These are phyloP conservation scores for Syzygium grande DNA, from an alignment of 345 rosid genomes.

Conservation along the genomic window DNA sequence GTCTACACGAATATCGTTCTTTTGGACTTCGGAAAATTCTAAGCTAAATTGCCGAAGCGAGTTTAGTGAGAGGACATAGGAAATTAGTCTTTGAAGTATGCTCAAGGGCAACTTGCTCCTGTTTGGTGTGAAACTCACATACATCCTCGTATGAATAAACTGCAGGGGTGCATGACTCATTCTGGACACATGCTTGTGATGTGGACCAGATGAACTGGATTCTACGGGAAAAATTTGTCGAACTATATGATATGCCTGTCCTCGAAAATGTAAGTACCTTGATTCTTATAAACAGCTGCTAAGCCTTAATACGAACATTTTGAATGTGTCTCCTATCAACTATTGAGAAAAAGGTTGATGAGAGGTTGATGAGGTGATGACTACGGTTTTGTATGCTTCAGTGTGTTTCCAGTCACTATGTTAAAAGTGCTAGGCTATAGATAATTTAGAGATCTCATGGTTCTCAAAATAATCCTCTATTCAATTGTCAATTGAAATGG, in stretches of 20 bases:
- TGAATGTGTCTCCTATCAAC: not conserved
- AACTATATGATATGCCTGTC: conserved; percentile 71
- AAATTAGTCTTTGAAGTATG: not conserved
- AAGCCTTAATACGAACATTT: not conserved
- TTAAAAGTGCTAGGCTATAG: not conserved
- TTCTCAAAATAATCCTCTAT: not conserved
- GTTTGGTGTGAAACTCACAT: not conserved
- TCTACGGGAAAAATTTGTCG: conserved; percentile 86
- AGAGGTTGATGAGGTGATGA: not conserved
- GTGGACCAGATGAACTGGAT: conserved; percentile 88
- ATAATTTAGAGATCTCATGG: not conserved
- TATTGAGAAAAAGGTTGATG: not conserved
- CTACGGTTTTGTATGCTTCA: not conserved
- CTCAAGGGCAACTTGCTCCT: not conserved
- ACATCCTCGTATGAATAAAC: not conserved
- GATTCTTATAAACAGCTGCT: not conserved
- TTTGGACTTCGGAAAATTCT: not conserved
- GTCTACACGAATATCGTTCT: not conserved
- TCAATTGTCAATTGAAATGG: not conserved
- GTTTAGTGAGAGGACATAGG: not conserved
- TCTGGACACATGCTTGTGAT: conserved; percentile 97
- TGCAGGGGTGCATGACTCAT: conserved; percentile 97
- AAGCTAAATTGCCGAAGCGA: not conserved
- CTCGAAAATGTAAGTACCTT: conserved; percentile 81
- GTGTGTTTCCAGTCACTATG: not conserved